Evolutionary conservation across 768 basidiomycete species (phyloP).

Genomic region (Ramaria sp.): DNA sequence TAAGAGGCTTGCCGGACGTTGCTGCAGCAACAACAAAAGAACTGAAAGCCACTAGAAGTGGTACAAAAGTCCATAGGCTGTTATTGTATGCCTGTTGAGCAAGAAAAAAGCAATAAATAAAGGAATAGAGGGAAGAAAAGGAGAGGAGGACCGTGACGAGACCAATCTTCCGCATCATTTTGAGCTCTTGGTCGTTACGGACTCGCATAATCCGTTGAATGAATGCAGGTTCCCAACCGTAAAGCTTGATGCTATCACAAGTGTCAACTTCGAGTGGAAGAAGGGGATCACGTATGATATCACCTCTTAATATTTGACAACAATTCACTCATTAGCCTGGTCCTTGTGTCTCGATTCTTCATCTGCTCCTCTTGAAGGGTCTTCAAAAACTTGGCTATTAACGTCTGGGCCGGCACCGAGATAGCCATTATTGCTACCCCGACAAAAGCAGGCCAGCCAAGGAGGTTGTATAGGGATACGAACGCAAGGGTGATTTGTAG

Average conservation of each 20-base stretch:
- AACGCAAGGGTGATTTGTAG: slow-evolving; percentile 88
- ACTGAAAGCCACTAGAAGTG: slow-evolving; percentile 68
- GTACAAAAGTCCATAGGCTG: not conserved
- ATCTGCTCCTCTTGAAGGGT: slow-evolving; percentile 80
- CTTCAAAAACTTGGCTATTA: slow-evolving; percentile 60
- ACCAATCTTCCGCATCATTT: slow-evolving; percentile 75
- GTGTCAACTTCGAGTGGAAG: not conserved
- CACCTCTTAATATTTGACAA: slow-evolving; percentile 83
- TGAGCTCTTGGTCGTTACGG: slow-evolving; percentile 73
- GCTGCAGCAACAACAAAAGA: slow-evolving; percentile 68
- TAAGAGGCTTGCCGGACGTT: slow-evolving; percentile 56
- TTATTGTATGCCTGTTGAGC: not conserved
- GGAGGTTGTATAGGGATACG: slow-evolving; percentile 75
- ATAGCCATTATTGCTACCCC: slow-evolving; percentile 85
- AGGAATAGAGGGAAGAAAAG: slow-evolving; percentile 5
- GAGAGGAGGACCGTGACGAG: slow-evolving; percentile 40
- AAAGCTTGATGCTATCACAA: slow-evolving; percentile 71
- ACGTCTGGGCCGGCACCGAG: slow-evolving; percentile 64
- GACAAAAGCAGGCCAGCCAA: slow-evolving; percentile 87
- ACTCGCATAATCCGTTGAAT: slow-evolving; percentile 67
- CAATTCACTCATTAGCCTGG: slow-evolving; percentile 87
- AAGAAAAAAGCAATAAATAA: slow-evolving; percentile 11
- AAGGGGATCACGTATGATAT: not conserved
- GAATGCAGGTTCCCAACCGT: slow-evolving; percentile 94
- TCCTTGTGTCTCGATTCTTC: slow-evolving; percentile 83